phyloP scores from a whole-genome alignment of 2,329 filamentous ascomycete genomes.

The Alternaria sp. region DNA sequence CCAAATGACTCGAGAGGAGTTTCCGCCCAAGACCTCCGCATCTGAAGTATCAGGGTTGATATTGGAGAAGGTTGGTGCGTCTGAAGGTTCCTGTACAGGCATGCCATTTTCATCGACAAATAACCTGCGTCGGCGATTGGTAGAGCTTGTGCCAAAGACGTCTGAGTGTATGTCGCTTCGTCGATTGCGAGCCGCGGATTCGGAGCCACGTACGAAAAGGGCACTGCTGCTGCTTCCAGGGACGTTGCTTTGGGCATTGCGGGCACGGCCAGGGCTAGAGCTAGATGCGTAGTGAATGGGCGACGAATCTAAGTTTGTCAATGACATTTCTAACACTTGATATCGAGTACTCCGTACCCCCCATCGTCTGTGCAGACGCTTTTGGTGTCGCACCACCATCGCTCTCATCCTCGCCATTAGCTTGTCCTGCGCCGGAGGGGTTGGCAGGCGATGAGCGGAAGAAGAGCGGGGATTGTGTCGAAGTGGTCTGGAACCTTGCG shows the following conservation, averaged over 20 bases:
- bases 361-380: slow-evolving; percentile 67
- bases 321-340: slow-evolving; percentile 17
- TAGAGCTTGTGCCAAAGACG: slow-evolving; percentile 56
- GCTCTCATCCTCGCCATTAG: slow-evolving; percentile 55
- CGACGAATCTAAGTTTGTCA: slow-evolving; percentile 74
- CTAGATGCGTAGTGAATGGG: slow-evolving; percentile 91
- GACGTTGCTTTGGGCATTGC: slow-evolving; percentile 70
- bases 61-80: slow-evolving; percentile 71
- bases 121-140: slow-evolving; percentile 62
- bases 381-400: slow-evolving; percentile 75
- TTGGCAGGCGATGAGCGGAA: slow-evolving; percentile 70
- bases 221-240: slow-evolving; percentile 84
- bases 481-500: slow-evolving; percentile 52
- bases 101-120: slow-evolving; percentile 72
- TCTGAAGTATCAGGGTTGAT: slow-evolving; percentile 87
- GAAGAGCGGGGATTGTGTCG: slow-evolving; percentile 77
- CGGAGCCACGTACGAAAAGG: slow-evolving; percentile 76
- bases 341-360: slow-evolving; percentile 61
- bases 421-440: slow-evolving; percentile 51
- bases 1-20: slow-evolving; percentile 87
- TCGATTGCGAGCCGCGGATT: slow-evolving; percentile 68
- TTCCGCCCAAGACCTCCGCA: slow-evolving; percentile 84
- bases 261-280: slow-evolving; percentile 78
- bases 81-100: slow-evolving; percentile 63
- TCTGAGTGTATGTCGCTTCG: slow-evolving; percentile 91